Conservation (phyloP, 805 yeast genomes). For the Yarrowia porcina region DNA sequence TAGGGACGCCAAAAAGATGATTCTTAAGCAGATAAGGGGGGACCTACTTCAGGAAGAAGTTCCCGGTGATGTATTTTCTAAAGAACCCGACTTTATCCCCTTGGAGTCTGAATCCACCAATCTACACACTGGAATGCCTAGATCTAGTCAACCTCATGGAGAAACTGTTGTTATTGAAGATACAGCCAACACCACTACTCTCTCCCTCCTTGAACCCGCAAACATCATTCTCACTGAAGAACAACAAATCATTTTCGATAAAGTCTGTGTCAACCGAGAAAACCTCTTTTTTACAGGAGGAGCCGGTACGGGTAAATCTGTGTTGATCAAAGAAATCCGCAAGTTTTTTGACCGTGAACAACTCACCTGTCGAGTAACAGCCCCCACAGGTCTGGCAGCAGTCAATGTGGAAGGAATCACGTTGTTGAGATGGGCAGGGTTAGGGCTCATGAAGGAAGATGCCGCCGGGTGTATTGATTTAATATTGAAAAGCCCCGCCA, state of each 20-base stretch:
- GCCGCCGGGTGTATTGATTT: slow-evolving; percentile 35
- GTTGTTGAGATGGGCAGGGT: slow-evolving; percentile 75
- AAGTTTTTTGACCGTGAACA: not conserved
- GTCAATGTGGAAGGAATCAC: slow-evolving; percentile 88
- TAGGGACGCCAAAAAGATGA: not conserved
- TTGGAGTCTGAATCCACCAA: not conserved
- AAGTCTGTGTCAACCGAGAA: not conserved
- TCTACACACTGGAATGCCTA: not conserved
- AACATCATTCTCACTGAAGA: not conserved
- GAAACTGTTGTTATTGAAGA: not conserved
- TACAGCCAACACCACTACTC: not conserved
- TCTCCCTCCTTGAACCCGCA: slow-evolving; percentile 1
- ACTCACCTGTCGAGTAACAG: slow-evolving; percentile 71
- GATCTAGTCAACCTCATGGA: not conserved
- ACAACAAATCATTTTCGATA: slow-evolving; percentile 4
- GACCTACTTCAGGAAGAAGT: too few species aligned
- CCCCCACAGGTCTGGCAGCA: slow-evolving; percentile 95
- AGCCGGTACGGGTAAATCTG: slow-evolving; percentile 23
- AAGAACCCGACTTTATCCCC: too few species aligned
- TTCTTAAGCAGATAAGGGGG: too few species aligned
- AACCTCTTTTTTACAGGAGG: slow-evolving; percentile 16
- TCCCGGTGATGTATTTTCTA: too few species aligned
- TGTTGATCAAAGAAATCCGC: slow-evolving; percentile 4
- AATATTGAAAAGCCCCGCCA: slow-evolving; percentile 46
- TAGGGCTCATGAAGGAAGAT: slow-evolving; percentile 64